Evolutionary conservation across 495 filamentous ascomycete species (phyloP).

Genomic region (Neurospora sp.): DNA sequence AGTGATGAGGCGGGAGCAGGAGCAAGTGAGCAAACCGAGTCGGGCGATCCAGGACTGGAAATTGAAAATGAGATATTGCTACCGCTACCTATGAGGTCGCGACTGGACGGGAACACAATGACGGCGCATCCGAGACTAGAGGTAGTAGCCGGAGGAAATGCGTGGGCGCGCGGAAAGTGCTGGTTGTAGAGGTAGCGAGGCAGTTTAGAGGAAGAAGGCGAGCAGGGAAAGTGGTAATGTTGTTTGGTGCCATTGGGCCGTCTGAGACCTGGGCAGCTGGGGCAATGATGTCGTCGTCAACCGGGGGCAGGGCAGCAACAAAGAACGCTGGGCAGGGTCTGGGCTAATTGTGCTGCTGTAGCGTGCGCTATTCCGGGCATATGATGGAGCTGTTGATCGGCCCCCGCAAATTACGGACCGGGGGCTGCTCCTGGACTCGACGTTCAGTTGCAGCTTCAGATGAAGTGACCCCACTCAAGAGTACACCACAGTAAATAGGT

Average conservation of each 20-base stretch:
- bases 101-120: neutral
- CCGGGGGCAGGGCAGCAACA: neutral
- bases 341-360: neutral
- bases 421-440: neutral
- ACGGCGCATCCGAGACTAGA: neutral
- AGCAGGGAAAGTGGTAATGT: neutral
- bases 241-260: neutral
- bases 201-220: neutral
- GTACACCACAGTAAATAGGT: neutral
- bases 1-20: neutral
- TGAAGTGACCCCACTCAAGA: neutral
- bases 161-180: neutral
- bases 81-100: neutral
- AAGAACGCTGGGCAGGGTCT: neutral
- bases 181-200: neutral
- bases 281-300: neutral
- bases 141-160: neutral
- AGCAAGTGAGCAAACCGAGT: neutral
- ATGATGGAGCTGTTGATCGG: neutral
- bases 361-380: neutral
- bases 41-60: neutral
- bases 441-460: neutral
- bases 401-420: neutral
- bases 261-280: neutral
- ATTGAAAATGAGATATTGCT: neutral